Percentiles rank a stretch among this genome's conserved stretches.
phyloP scores from a whole-genome alignment of 768 basidiomycete species.

The Lactarius indigo region DNA sequence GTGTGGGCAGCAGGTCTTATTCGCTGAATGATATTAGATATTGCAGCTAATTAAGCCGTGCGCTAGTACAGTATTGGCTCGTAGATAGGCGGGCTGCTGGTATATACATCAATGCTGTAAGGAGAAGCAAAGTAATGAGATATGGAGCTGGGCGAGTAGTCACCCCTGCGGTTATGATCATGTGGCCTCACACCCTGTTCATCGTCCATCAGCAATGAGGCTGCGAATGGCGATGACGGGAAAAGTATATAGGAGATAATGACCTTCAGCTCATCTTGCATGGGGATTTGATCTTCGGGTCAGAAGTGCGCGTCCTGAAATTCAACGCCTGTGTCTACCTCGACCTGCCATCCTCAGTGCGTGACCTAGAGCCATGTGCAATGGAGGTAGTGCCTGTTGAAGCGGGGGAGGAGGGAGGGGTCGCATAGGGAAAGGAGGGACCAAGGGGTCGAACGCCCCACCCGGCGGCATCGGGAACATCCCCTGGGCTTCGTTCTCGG shows the following conservation, averaged over 20 bases:
- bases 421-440: background rate
- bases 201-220: background rate
- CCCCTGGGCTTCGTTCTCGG: background rate
- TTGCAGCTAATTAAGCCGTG: background rate
- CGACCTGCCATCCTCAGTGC: slow-evolving; percentile 7
- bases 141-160: background rate
- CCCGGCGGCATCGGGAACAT: slow-evolving; percentile 4
- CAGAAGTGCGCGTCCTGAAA: background rate
- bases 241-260: background rate
- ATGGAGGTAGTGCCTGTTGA: background rate
- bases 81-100: background rate
- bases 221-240: background rate
- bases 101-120: background rate
- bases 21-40: background rate
- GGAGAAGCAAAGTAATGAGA: background rate
- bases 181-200: background rate
- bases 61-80: background rate
- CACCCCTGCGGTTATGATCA: background rate
- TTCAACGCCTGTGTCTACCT: slow-evolving; percentile 2
- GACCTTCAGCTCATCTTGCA: background rate
- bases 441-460: background rate
- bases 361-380: background rate
- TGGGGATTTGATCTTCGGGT: background rate
- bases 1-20: background rate
- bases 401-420: background rate